Percentiles rank a stretch among this genome's conserved stretches.
Evolutionary conservation across 345 rosid genomes (phyloP).

Genomic region (Citrus trifoliata): DNA sequence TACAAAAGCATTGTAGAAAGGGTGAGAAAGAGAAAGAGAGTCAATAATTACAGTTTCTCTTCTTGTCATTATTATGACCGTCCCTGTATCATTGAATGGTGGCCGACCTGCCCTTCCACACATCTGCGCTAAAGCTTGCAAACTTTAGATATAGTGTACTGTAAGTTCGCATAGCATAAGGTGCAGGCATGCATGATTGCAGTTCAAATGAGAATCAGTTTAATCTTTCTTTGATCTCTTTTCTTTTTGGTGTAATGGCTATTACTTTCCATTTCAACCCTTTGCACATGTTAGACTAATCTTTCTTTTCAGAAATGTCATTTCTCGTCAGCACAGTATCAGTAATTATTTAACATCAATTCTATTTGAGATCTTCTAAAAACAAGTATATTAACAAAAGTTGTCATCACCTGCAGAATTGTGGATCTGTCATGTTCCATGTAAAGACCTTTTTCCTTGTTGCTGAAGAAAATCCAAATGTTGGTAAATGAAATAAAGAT

Average conservation of each 20-base stretch:
- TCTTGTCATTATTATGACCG: conserved; percentile 94
- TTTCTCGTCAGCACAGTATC: background rate
- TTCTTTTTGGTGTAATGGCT: conserved; percentile 1
- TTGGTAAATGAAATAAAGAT: conserved; percentile 18
- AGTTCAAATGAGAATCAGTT: background rate
- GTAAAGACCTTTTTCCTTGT: conserved; percentile 91
- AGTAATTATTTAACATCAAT: background rate
- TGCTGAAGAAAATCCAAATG: conserved; percentile 43
- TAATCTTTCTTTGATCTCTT: background rate
- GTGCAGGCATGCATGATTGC: conserved; percentile 16
- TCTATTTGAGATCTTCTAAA: background rate
- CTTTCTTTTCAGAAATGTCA: background rate
- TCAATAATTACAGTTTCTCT: conserved; percentile 68
- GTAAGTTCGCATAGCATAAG: background rate
- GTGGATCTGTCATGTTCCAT: conserved; percentile 93
- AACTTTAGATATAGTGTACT: background rate
- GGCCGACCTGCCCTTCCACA: conserved; percentile 99
- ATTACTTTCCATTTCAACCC: background rate
- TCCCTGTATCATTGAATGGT: conserved; percentile 94
- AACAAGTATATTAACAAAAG: background rate
- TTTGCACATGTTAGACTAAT: background rate
- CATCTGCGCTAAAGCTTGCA: conserved; percentile 52
- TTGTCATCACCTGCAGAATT: conserved; percentile 64
- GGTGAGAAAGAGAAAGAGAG: conserved; percentile 8
- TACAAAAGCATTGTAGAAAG: conserved; percentile 6